Percentiles rank a stretch among this genome's conserved stretches.
These are phyloP conservation scores for Colletotrichum lupini DNA, from an alignment of 2,329 filamentous ascomycete species.

Conservation along the genomic window DNA sequence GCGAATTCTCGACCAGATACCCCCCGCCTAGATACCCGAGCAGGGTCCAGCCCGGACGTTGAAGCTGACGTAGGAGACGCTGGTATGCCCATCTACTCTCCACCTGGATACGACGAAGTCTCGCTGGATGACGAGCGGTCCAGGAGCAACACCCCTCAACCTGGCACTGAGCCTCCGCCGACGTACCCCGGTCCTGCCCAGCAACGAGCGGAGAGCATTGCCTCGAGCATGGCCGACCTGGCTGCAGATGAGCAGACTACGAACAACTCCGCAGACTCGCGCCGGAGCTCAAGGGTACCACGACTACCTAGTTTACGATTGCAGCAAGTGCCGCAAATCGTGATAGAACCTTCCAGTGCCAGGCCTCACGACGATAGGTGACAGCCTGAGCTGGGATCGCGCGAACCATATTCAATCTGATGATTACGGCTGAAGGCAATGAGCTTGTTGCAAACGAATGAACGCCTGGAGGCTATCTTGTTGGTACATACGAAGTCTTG, in stretches of 20 bases:
- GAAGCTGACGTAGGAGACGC: constrained; percentile 62
- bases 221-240: constrained; percentile 38
- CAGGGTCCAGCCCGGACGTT: constrained; percentile 64
- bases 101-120: constrained; percentile 66
- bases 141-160: constrained; percentile 53
- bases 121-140: constrained; percentile 53
- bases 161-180: constrained; percentile 58
- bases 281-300: constrained; percentile 49
- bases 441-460: constrained; percentile 6
- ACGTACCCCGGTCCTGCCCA: constrained; percentile 57
- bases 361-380: constrained; percentile 33
- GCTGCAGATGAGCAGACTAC: constrained; percentile 34
- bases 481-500: constrained; percentile 16
- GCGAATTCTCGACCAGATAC: constrained; percentile 56
- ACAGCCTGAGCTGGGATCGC: background rate
- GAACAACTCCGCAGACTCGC: constrained; percentile 37
- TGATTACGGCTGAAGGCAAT: constrained; percentile 25
- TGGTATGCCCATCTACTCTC: constrained; percentile 55
- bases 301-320: constrained; percentile 66
- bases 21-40: constrained; percentile 50
- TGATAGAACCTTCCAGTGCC: constrained; percentile 64
- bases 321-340: constrained; percentile 64
- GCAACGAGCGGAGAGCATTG: constrained; percentile 32
- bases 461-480: constrained; percentile 11
- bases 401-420: background rate